These are phyloP conservation scores for Cordyceps javanica DNA, from an alignment of 2,329 filamentous ascomycete genomes.

Conservation along the genomic window DNA sequence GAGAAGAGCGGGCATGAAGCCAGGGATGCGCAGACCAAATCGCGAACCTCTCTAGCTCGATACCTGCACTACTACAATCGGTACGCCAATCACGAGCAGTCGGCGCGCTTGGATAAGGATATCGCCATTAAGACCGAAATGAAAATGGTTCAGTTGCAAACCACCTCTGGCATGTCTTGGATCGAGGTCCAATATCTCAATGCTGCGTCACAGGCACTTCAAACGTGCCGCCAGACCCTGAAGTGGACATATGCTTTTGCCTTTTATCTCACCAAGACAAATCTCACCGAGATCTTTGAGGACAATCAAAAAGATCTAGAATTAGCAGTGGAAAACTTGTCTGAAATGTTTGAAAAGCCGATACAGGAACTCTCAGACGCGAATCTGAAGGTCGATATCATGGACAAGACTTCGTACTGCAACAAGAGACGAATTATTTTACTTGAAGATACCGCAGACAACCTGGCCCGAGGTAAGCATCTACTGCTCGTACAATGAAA, in stretches of 20 bases:
- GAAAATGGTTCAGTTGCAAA: constrained; percentile 97
- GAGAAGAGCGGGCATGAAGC: constrained; percentile 92
- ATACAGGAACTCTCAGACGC: constrained; percentile 75
- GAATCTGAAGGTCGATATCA: constrained; percentile 96
- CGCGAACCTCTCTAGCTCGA: constrained; percentile 83
- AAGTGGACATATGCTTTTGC: constrained; percentile 99
- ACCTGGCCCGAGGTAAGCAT: constrained; percentile 69
- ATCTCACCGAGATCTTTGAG: constrained; percentile 94
- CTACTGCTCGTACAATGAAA: not conserved
- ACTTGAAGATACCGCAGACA: constrained; percentile 87
- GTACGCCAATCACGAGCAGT: constrained; percentile 98
- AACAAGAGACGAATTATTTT: constrained; percentile 86
- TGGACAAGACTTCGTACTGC: constrained; percentile 98
- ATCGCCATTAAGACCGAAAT: constrained; percentile 94
- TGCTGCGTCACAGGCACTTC: constrained; percentile 84
- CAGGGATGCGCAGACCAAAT: constrained; percentile 85
- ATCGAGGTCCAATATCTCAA: constrained; percentile 98
- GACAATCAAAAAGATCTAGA: constrained; percentile 98
- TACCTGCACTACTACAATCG: constrained; percentile 99
- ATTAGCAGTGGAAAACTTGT: constrained; percentile 91
- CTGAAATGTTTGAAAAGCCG: constrained; percentile 99
- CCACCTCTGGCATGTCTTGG: constrained; percentile 93
- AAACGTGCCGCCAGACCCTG: constrained; percentile 94
- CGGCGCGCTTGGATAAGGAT: constrained; percentile 92
- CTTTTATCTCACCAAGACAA: constrained; percentile 94